Base-by-base conservation (phyloP, 2,329 filamentous ascomycete species). In the Penicillium sp. region DNA sequence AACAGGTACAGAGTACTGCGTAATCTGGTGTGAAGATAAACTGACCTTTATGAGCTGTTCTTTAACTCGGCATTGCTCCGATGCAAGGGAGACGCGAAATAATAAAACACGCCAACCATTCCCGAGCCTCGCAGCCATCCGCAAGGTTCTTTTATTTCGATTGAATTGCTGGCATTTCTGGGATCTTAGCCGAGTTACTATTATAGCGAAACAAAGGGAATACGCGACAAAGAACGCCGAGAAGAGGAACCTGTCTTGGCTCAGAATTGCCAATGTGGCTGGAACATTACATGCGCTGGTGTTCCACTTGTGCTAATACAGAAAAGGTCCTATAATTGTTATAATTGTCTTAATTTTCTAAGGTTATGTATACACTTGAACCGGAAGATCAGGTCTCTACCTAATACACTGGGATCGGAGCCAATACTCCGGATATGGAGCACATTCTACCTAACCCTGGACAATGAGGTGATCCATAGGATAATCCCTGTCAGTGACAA, bases 401-500 rank as follows among this genome's bases (percentile, higher is more conserved):
- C 29, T 40, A 40, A 42, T 40, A 34, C 14, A 34, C 20, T 8
- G 29, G 8, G 9, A 5, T n/a, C 13, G 20, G 34, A 31, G 13
- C 11, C 16, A n/a, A 5, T 9, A 40, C 29, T 29, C 20, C 29
- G 20, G 24, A 32, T 24, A 42, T 52, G 29, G 29, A n/a, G 31
- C 48, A 55, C 39, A 56, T 56, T 31, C 38, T 55, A 40, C 46
- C 35, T 55, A 40, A 49, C 35, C 20, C 39, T 40, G n/a, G 18
- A 7, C 54, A 18, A 32, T 26, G 4, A 40, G 18, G 9, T 46
- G 24, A 18, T 14, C 35, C 26, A 29, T 35, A 34, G 18, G 57
- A 65, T 59, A 57, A 61, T 40, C 62, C 58, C 63, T 66, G 61
- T 63, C 61, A 63, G 56, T 52, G 49, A 56, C n/a, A 47, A 55